These are phyloP conservation scores for Penicillium thymicola DNA, from an alignment of 2,329 filamentous ascomycete genomes.

Conservation along the genomic window DNA sequence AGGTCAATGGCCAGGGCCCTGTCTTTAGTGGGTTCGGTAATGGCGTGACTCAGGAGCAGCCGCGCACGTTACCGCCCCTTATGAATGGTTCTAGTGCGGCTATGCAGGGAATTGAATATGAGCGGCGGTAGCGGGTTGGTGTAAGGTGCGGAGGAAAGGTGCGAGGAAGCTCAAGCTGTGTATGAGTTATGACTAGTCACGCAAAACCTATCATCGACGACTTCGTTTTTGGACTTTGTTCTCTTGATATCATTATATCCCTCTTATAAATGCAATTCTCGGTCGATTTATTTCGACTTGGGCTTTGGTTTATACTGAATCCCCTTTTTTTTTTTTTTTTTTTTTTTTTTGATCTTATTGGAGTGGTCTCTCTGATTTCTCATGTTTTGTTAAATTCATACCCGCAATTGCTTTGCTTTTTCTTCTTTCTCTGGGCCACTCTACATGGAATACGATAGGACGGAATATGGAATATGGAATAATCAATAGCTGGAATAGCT, in stretches of 20 bases:
- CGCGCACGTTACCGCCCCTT: slow-evolving; percentile 47
- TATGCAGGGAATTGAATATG: slow-evolving; percentile 53
- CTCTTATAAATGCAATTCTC: slow-evolving; percentile 17
- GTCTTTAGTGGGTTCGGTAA: slow-evolving; percentile 31
- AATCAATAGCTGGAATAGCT: slow-evolving; percentile 1
- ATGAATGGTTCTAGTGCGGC: slow-evolving; percentile 44
- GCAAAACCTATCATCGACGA: slow-evolving; percentile 16
- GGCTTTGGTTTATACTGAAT: slow-evolving; percentile 1
- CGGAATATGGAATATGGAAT: slow-evolving; percentile 11
- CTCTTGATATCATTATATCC: slow-evolving; percentile 20
- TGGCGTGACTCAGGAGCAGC: slow-evolving; percentile 39
- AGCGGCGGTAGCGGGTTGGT: slow-evolving; percentile 39
- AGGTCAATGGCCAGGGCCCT: slow-evolving; percentile 34
- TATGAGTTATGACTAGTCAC: slow-evolving; percentile 28
- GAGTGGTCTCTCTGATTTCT: slow-evolving; percentile 14
- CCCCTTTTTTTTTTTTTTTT: background rate
- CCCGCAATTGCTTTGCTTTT: slow-evolving; percentile 16
- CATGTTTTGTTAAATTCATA: slow-evolving; percentile 19
- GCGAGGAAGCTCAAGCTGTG: background rate
- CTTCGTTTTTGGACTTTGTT: slow-evolving; percentile 9
- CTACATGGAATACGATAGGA: slow-evolving; percentile 12
- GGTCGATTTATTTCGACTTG: slow-evolving; percentile 3
- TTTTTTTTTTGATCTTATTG: slow-evolving; percentile 11
- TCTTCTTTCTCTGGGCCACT: background rate
- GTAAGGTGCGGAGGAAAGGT: background rate